Evolutionary conservation across 495 filamentous ascomycete genomes (phyloP), one percentile per base, ranked within the genome.

Genomic region (Staphylotrichum longicolle): DNA sequence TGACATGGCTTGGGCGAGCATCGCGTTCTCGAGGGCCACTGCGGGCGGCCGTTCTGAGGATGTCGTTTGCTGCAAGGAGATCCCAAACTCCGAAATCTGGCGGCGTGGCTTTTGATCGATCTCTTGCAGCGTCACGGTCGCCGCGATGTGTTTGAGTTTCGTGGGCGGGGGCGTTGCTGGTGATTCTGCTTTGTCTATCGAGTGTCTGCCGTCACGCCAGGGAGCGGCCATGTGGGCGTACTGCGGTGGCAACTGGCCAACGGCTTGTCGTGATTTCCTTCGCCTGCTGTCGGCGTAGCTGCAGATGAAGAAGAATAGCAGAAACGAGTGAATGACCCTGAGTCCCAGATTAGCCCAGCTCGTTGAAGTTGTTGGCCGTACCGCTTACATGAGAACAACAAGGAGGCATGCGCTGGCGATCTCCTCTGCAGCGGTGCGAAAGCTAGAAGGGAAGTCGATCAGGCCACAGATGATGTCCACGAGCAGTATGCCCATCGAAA

Each of bases 251-350:
- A 5, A 5, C 2, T 15, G 20, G 40, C 30, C 33, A 8, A 6
- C 37, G 3, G 8, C 10, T 32, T 35, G 1, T 14, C 4, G 2
- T 15, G 45, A 5, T 41, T 15, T 55, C 20, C 14, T 44, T 6
- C 58, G 55, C 5, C 11, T n/a, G 30, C 27, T 54, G 12, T 58
- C 50, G 37, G 59, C 8, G 33, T 37, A 39, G 56, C 44, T 54
- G 57, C 57, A 62, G 0, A 64, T 45, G 32, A 56, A 58, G n/a
- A 64, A 64, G 54, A 67, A 60, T 33, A 67, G 44, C 6, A 65
- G 52, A 20, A 60, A 65, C 1, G 62, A 60, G 32, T 70, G 68
- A n/a, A 66, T 49, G 5, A 68, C 39, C 63, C 63, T 66, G 37
- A 5, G 10, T n/a, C 7, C 3, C n/a, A 7, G 10, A 27, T 41